Evolutionary conservation across 2,329 filamentous ascomycete genomes (phyloP).

Genomic region (Incumbomyces delicatus): DNA sequence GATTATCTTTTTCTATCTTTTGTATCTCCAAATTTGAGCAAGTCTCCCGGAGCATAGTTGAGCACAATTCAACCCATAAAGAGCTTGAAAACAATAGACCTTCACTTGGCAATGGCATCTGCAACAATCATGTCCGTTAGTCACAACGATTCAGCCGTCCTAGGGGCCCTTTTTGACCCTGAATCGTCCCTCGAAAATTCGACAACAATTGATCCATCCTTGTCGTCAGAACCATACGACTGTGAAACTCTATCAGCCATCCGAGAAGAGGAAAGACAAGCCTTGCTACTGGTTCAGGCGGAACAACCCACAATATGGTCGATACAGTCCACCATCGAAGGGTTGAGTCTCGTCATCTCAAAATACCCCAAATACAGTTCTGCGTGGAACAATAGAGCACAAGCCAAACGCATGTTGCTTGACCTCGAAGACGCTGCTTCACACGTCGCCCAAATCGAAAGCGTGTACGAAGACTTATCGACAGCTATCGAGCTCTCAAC

Average conservation of each 20-base stretch:
- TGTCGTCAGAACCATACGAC: constrained; percentile 27
- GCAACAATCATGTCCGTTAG: constrained; percentile 21
- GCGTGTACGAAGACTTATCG: constrained; percentile 26
- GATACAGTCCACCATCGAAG: constrained; percentile 24
- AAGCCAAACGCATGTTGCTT: constrained; percentile 34
- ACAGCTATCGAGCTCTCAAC: constrained; percentile 38
- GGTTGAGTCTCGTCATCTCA: constrained; percentile 35
- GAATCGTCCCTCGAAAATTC: constrained; percentile 30
- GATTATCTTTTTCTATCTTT: no score
- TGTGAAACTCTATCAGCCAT: constrained; percentile 28
- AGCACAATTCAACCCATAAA: no score
- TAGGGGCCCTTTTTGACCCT: constrained; percentile 38
- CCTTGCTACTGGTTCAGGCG: constrained; percentile 27
- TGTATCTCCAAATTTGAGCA: no score
- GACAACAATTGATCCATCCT: constrained; percentile 16
- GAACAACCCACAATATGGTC: constrained; percentile 21
- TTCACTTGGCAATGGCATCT: no score
- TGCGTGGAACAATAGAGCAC: constrained; percentile 47
- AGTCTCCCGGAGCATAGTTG: neutral
- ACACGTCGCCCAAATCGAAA: constrained; percentile 18
- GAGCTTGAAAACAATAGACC: constrained; percentile 3
- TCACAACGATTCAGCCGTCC: constrained; percentile 36
- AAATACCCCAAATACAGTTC: constrained; percentile 42
- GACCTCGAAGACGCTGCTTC: constrained; percentile 12
- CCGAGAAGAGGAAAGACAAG: constrained; percentile 30